Percentiles rank a stretch among this genome's conserved stretches.
phyloP scores from a whole-genome alignment of 306 rosid species.

The Prunus armeniaca region DNA sequence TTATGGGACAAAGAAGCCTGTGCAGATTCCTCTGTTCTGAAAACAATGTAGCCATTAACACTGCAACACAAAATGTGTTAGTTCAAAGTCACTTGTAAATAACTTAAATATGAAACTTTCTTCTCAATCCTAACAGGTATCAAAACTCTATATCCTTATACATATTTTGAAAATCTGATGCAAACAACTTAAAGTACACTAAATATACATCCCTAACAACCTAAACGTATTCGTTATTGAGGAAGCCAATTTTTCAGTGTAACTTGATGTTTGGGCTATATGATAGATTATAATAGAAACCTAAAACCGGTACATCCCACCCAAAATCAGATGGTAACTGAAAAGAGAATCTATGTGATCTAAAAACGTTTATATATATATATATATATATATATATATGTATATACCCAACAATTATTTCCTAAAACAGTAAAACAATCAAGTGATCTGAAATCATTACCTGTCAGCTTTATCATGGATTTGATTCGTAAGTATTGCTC shows the following conservation, averaged over 20 bases:
- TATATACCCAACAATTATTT: neutral
- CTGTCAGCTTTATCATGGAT: conserved; percentile 70
- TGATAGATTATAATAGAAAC: neutral
- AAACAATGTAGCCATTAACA: conserved; percentile 80
- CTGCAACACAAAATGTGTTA: conserved; percentile 41
- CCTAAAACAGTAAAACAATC: neutral
- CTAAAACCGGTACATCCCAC: neutral
- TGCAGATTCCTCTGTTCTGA: conserved; percentile 66
- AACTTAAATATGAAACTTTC: neutral
- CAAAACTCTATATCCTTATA: neutral
- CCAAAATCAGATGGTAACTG: neutral
- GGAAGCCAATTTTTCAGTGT: neutral
- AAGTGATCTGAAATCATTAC: conserved; percentile 34
- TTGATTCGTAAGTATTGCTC: conserved; percentile 70
- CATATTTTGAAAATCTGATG: neutral
- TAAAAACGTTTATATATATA: neutral
- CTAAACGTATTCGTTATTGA: neutral
- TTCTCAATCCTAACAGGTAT: neutral
- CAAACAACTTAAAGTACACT: neutral
- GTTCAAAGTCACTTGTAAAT: neutral
- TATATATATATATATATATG: too few relatives aligned
- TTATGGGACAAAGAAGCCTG: conserved; percentile 83
- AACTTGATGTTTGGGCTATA: neutral
- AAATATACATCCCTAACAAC: neutral
- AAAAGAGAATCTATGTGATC: neutral